Percentiles rank a stretch among this genome's conserved stretches.
Evolutionary conservation across 2,329 filamentous ascomycete species (phyloP).

Genomic region (Amylocarpus encephaloides): DNA sequence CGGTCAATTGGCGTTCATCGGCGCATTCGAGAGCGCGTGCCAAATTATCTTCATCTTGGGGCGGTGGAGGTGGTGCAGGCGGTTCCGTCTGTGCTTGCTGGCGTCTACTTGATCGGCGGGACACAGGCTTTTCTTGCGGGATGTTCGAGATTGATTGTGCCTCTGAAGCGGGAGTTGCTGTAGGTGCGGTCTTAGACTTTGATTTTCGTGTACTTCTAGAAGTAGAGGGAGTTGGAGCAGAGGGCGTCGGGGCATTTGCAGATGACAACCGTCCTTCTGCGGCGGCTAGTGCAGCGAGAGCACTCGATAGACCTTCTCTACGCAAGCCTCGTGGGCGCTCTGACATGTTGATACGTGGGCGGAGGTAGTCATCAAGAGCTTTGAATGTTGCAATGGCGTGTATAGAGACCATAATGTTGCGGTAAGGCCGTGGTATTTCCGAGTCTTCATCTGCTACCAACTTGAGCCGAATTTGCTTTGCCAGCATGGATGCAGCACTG

Average conservation of each 20-base stretch:
- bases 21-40: constrained; percentile 81
- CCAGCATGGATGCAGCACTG: constrained; percentile 91
- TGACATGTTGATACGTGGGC: constrained; percentile 76
- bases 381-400: constrained; percentile 98
- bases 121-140: constrained; percentile 50
- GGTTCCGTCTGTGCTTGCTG: constrained; percentile 49
- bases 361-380: constrained; percentile 88
- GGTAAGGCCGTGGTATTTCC: constrained; percentile 78
- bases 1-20: constrained; percentile 78
- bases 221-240: constrained; percentile 35
- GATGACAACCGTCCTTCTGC: constrained; percentile 37
- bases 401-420: constrained; percentile 96
- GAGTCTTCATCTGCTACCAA: constrained; percentile 85
- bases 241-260: constrained; percentile 31
- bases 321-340: constrained; percentile 64
- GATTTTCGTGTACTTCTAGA: constrained; percentile 27
- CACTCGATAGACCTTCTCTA: constrained; percentile 56
- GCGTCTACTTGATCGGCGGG: constrained; percentile 59
- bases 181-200: constrained; percentile 41
- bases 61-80: constrained; percentile 44
- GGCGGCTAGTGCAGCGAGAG: constrained; percentile 71
- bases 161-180: constrained; percentile 39
- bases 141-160: constrained; percentile 35
- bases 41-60: constrained; percentile 53
- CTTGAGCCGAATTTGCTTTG: constrained; percentile 87